Evolutionary conservation across 1,284 basidiomycete genomes (phyloP), one percentile per base, ranked within the genome.

Genomic region (Cutaneotrichosporon spelunceum): DNA sequence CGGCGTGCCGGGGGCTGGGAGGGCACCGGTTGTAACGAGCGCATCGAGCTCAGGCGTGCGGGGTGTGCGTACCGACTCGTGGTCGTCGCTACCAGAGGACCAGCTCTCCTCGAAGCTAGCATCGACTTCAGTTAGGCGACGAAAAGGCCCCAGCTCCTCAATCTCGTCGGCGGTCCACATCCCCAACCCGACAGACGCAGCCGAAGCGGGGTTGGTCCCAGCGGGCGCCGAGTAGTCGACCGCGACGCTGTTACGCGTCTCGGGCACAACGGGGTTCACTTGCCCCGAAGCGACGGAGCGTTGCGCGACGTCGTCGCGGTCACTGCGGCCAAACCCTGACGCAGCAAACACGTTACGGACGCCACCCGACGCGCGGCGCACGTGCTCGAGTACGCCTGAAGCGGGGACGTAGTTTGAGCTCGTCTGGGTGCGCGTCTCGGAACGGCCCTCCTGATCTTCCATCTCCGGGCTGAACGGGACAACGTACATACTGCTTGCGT

Each of bases 1-100:
- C 39, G 39, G 39, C 39, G 39, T 42, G 45, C 45, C 45, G 8
- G 23, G 13, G 27, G 6, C 26, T 14, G 48, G 48, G 14, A 50
- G 24, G 48, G 21, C 54, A 6, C 29, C 7, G 24, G 33, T 4
- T 24, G n/a, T 27, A 23, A 50, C 50, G 47, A 65, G 50, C 19
- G 55, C 23, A 0, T 57, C 56, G 21, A 62, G 58, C 39, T 66
- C 64, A 16, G 64, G 64, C 16, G 64, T 66, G 10, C 59, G 61
- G 8, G 64, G 64, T 3, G 64, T 66, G 39, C 53, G 60, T 5
- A 60, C 61, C 1, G 56, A 57, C 14, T 54, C 47, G 36, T 48
- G 57, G 21, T 66, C 64, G 39, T 66, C 64, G 26, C 36, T 53
- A 5, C 53, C 59, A 4, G 53, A 56, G 29, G 47, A 53, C 7